Base-by-base conservation (phyloP, 805 yeast species). In the Hyphopichia homilentoma region DNA sequence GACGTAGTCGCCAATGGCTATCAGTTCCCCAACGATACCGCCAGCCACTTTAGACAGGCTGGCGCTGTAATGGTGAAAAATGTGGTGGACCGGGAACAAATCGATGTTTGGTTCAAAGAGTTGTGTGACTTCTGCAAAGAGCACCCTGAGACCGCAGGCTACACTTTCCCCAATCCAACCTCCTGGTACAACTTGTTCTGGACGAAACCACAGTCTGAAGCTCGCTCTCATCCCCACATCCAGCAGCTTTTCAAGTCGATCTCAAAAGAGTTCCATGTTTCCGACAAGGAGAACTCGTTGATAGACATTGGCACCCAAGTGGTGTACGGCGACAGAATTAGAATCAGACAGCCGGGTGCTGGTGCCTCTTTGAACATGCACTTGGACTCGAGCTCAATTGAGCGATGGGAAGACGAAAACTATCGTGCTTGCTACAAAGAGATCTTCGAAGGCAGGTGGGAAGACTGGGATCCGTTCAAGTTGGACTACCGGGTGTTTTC, bases 361-460 rank as follows among this genome's bases (percentile, higher is more conserved):
- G 23, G 19, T 6, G 47, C 54, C n/a, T 36, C 66, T 1, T 47
- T 67, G 21, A 59, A 58, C n/a, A 57, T 64, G 12, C 73, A 68
- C 33, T 45, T 55, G 11, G 73, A 68, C 38, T 58, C 64, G 8
- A 57, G 66, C 13, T 56, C 67, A 1, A 45, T 68, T 22, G 73
- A 67, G 40, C 43, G 74, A 29, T 69, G 74, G 74, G 73, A 68
- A 41, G 73, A 69, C 43, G 40, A 34, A 9, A 54, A 46, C 16
- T 69, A 65, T 43, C 39, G 65, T n/a, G 40, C 45, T 7, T 56
- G 53, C 16, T 70, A 69, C 41, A 34, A 44, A 5, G 52, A 48
- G 25, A 63, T 70, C 15, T 57, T 61, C 20, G 58, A 55, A 18
- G 68, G 68, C 4, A 35, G 43, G 8, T 67, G 73, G 73, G 70